Evolutionary conservation across 1,284 basidiomycete species (phyloP).

Genomic region (Lentinus polychrous): DNA sequence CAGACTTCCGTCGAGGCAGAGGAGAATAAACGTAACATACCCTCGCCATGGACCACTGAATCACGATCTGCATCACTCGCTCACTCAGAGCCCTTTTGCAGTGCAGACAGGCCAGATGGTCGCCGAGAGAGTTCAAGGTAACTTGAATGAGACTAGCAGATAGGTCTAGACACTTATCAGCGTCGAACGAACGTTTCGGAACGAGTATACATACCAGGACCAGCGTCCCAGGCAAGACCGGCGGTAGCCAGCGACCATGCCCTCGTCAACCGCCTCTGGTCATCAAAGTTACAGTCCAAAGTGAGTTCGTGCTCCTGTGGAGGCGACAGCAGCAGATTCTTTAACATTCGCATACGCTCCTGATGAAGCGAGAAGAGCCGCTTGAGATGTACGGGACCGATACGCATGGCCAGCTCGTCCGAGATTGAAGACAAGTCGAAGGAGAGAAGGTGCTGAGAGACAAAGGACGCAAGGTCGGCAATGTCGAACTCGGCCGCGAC

Average conservation of each 20-base stretch:
- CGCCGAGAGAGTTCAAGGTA: background rate
- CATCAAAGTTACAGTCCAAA: slow-evolving; percentile 17
- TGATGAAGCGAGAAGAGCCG: slow-evolving; percentile 24
- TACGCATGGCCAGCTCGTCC: slow-evolving; percentile 18
- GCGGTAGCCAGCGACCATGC: slow-evolving; percentile 24
- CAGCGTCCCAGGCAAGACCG: slow-evolving; percentile 22
- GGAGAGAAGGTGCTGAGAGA: slow-evolving; percentile 20
- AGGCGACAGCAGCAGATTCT: slow-evolving; percentile 21
- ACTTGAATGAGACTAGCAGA: slow-evolving; percentile 1
- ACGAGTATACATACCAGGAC: slow-evolving; percentile 15
- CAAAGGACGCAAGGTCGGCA: slow-evolving; percentile 20
- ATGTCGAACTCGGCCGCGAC: slow-evolving; percentile 22
- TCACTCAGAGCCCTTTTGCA: slow-evolving; percentile 1
- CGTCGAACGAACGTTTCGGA: background rate
- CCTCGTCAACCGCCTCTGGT: slow-evolving; percentile 21
- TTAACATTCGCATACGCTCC: slow-evolving; percentile 18
- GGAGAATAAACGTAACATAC: background rate
- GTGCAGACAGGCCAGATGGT: background rate
- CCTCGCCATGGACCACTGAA: slow-evolving; percentile 1
- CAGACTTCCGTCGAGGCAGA: too few relatives aligned
- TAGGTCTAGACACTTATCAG: background rate
- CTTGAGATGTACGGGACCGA: slow-evolving; percentile 23
- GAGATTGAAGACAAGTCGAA: slow-evolving; percentile 16
- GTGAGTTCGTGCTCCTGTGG: slow-evolving; percentile 23
- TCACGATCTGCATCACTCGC: slow-evolving; percentile 5